Conservation (phyloP, 352 stramenopile genomes). For the Pythium folliculosum region DNA sequence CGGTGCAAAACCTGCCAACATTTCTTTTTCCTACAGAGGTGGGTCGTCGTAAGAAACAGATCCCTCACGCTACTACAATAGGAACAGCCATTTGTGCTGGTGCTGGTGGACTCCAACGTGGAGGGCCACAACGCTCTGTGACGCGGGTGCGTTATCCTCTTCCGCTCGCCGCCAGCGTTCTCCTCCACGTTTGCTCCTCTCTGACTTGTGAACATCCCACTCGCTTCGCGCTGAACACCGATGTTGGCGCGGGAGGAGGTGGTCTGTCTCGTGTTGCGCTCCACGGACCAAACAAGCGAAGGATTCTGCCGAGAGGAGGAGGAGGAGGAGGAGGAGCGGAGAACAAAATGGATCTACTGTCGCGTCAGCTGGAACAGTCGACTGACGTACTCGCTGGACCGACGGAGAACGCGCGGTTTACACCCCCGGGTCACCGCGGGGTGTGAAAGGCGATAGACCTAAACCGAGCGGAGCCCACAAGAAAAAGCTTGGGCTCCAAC, state of each 20-base stretch:
- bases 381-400: not conserved
- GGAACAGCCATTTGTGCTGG: not conserved
- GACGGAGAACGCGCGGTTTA: not conserved
- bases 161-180: not conserved
- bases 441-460: not conserved
- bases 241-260: not conserved
- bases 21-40: not conserved
- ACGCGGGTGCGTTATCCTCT: not conserved
- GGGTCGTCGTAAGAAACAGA: not conserved
- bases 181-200: not conserved
- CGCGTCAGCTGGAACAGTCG: not conserved
- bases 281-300: not conserved
- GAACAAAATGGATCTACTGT: not conserved
- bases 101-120: too few relatives aligned
- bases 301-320: not conserved
- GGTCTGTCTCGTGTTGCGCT: not conserved
- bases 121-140: not conserved
- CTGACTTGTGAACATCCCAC: too few relatives aligned
- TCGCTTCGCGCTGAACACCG: too few relatives aligned
- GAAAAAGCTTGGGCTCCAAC: conserved; percentile 2
- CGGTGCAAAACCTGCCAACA: not conserved
- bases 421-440: not conserved
- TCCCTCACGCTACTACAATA: not conserved
- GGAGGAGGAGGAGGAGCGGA: not conserved
- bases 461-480: conserved; percentile 4